A percentile compares a stretch with the other conserved stretches of the same genome.
Evolutionary conservation across 2,329 filamentous ascomycete genomes (phyloP).

Genomic region (Paecilomyces sp.): DNA sequence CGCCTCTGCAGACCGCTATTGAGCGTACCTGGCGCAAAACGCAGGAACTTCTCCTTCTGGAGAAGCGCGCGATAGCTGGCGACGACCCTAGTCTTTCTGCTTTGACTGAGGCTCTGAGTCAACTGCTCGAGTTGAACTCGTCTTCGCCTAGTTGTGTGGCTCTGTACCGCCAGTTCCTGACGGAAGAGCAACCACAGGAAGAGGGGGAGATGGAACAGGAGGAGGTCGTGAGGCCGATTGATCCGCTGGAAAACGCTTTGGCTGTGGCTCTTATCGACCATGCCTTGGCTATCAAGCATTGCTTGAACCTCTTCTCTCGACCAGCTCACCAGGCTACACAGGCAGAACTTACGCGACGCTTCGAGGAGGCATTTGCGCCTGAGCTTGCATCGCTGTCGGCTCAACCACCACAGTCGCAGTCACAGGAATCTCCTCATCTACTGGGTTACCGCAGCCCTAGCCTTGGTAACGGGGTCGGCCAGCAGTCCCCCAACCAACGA

Average conservation of each 20-base stretch:
- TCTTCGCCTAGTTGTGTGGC: slow-evolving; percentile 69
- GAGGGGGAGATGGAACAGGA: slow-evolving; percentile 43
- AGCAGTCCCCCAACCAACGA: slow-evolving; percentile 17
- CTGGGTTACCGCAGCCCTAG: slow-evolving; percentile 29
- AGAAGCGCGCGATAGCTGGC: slow-evolving; percentile 65
- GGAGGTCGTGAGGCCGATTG: slow-evolving; percentile 40
- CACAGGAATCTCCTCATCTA: slow-evolving; percentile 35
- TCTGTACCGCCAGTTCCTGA: slow-evolving; percentile 68
- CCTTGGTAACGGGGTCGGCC: slow-evolving; percentile 14
- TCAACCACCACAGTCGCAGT: slow-evolving; percentile 41
- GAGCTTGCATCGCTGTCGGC: slow-evolving; percentile 57
- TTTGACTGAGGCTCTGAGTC: slow-evolving; percentile 67
- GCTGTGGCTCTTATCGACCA: slow-evolving; percentile 84
- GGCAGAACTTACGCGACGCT: slow-evolving; percentile 29
- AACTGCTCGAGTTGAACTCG: slow-evolving; percentile 70
- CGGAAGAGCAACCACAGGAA: slow-evolving; percentile 37
- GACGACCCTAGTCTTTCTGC: slow-evolving; percentile 63
- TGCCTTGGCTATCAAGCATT: slow-evolving; percentile 78
- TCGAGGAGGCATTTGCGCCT: slow-evolving; percentile 45
- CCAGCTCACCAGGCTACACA: slow-evolving; percentile 46
- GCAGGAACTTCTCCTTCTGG: slow-evolving; percentile 68
- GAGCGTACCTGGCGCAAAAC: slow-evolving; percentile 89
- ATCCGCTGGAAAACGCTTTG: slow-evolving; percentile 66
- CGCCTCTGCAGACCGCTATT: slow-evolving; percentile 76
- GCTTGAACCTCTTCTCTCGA: slow-evolving; percentile 60